Base-by-base conservation (phyloP, 345 rosid genomes). In the Gossypium thurberi region DNA sequence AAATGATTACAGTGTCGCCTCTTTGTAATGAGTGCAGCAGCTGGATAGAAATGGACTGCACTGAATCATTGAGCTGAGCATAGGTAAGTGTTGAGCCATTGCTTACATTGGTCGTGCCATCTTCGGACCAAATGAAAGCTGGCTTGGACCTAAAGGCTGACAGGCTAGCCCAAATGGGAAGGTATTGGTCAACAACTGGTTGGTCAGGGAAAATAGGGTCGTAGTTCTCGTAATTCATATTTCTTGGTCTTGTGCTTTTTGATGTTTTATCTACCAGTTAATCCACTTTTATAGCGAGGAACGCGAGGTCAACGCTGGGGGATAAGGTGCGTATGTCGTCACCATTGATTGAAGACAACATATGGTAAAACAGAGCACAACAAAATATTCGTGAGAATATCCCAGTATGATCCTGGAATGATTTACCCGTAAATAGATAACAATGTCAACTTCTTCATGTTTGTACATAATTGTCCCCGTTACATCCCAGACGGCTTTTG, bases 131-230 rank as follows among this genome's bases (percentile, higher is more conserved):
- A 23, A 71, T 55, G 74, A 71, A 71, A 2, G 53, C 65, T 57
- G 74, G 74, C 40, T 71, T 84, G 71, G 80, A 82, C 50, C 61
- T 26, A 69, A 84, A 85, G 44, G 88, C 79, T 10, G 87, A 85
- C 3, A 85, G 81, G 58, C 70, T 76, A 20, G 91, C 80, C 89
- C 93, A 83, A 18, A 79, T n/a, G 3, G 84, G 89, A 20, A 85
- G 87, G 81, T 87, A 87, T 50, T 75, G 91, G 73, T 85, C 89
- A 10, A 83, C 87, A 26, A 87, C 87, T 2, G 86, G 88, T 33
- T 87, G 89, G 82, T 87, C 91, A 2, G 93, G 89, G 73, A 85
- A 87, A 48, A 76, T 74, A 56, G 79, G 87, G 48, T 82, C 93
- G 43, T 86, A 88, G 53, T 88, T 86, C 78, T 86, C 87, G 52